Evolutionary conservation across 2,329 filamentous ascomycete species (phyloP).

Genomic region (Xylaria sp.): DNA sequence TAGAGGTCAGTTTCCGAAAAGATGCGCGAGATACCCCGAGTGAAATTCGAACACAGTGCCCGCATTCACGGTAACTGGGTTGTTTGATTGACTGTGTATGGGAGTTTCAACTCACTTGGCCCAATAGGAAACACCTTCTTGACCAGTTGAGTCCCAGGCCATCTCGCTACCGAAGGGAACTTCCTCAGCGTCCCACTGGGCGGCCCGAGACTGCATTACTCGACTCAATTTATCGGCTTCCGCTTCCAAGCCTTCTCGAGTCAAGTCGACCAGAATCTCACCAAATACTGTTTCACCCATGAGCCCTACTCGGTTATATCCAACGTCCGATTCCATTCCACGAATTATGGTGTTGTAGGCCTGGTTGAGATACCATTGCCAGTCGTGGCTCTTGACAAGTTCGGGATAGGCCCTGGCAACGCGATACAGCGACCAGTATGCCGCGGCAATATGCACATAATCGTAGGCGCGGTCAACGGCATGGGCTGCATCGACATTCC

Average conservation of each 20-base stretch:
- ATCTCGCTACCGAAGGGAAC: conserved; percentile 63
- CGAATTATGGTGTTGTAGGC: conserved; percentile 54
- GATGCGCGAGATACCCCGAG: not conserved
- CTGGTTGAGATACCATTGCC: conserved; percentile 59
- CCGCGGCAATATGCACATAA: conserved; percentile 59
- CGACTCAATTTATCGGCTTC: conserved; percentile 46
- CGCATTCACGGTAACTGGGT: not conserved
- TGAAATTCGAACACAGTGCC: not conserved
- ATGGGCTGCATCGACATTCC: conserved; percentile 51
- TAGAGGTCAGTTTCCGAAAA: not conserved
- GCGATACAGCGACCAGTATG: conserved; percentile 62
- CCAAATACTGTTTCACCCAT: conserved; percentile 65
- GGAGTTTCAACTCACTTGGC: conserved; percentile 49
- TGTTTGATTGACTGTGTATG: too few relatives aligned
- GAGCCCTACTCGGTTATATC: conserved; percentile 51
- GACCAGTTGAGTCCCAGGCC: conserved; percentile 65
- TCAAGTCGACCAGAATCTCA: conserved; percentile 53
- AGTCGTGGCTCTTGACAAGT: conserved; percentile 44
- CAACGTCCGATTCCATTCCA: conserved; percentile 42
- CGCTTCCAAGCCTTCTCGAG: conserved; percentile 46
- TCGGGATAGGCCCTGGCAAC: conserved; percentile 53
- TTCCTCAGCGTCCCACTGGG: conserved; percentile 51
- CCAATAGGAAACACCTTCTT: conserved; percentile 66
- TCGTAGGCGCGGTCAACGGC: conserved; percentile 57
- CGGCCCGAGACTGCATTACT: conserved; percentile 52